phyloP scores from a whole-genome alignment of 2,329 filamentous ascomycete genomes.

The Aureobasidium sp. region DNA sequence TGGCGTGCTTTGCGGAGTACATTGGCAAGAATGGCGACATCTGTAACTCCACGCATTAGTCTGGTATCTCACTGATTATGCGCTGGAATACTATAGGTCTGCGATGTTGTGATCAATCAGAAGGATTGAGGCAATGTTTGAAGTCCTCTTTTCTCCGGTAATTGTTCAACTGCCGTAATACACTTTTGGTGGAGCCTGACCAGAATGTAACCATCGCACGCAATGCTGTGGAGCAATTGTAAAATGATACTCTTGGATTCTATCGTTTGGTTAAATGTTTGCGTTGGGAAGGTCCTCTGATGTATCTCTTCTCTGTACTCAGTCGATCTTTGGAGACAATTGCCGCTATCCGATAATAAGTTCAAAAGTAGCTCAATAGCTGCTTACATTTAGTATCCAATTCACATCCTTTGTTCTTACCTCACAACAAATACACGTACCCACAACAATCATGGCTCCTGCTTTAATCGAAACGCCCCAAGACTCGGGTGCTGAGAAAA shows the following conservation, averaged over 20 bases:
- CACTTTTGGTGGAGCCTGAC: neutral
- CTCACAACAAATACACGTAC: neutral
- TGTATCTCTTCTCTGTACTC: neutral
- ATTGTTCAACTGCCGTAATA: neutral
- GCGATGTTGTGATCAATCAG: neutral
- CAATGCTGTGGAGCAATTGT: neutral
- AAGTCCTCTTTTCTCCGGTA: neutral
- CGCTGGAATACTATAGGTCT: neutral
- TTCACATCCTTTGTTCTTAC: neutral
- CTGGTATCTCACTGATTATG: neutral
- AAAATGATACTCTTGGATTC: neutral
- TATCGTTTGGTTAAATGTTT: neutral
- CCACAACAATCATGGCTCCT: constrained; percentile 30
- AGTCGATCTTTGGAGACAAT: neutral
- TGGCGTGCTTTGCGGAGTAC: constrained; percentile 7
- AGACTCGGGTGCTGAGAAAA: constrained; percentile 17
- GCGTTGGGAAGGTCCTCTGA: neutral
- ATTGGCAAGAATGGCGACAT: constrained; percentile 10
- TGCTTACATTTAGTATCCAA: neutral
- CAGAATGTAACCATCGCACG: constrained; percentile 1
- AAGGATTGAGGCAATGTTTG: neutral
- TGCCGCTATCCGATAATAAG: neutral
- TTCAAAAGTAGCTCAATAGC: neutral
- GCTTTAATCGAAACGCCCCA: constrained; percentile 32
- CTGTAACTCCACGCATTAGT: neutral